Conservation (phyloP, 139 green algal species). For the Limnomonas spitsbergensis region DNA sequence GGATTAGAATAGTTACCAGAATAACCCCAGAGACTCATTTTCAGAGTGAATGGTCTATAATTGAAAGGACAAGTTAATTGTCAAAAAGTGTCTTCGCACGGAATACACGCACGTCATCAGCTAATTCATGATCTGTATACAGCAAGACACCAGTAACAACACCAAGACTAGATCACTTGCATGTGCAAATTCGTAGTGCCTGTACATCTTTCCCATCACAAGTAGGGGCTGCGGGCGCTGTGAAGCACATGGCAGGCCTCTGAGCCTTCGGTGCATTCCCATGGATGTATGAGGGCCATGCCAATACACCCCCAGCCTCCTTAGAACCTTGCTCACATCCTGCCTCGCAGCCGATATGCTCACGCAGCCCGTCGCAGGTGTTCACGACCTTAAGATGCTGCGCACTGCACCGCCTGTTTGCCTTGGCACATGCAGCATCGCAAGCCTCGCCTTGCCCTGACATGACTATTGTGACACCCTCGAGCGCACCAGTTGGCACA, state of each 20-base stretch:
- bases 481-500: constrained; percentile 36
- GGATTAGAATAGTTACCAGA: no score
- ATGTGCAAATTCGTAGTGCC: constrained; percentile 54
- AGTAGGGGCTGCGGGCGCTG: neutral
- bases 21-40: no score
- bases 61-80: no score
- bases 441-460: constrained; percentile 42
- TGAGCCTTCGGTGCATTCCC: constrained; percentile 56
- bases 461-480: constrained; percentile 33
- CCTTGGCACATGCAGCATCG: constrained; percentile 37
- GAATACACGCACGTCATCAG: no score
- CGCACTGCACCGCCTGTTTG: constrained; percentile 33
- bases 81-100: no score
- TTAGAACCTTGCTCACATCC: neutral
- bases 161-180: constrained; percentile 22
- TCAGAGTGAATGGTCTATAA: no score
- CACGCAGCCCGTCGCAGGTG: constrained; percentile 65
- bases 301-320: neutral
- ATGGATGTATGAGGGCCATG: constrained; percentile 54
- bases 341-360: constrained; percentile 42
- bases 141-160: no score
- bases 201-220: constrained; percentile 16
- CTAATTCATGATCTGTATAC: no score
- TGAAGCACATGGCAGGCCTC: constrained; percentile 65
- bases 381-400: constrained; percentile 56